Base-by-base conservation (phyloP, 768 basidiomycete genomes). In the Suillus spraguei region DNA sequence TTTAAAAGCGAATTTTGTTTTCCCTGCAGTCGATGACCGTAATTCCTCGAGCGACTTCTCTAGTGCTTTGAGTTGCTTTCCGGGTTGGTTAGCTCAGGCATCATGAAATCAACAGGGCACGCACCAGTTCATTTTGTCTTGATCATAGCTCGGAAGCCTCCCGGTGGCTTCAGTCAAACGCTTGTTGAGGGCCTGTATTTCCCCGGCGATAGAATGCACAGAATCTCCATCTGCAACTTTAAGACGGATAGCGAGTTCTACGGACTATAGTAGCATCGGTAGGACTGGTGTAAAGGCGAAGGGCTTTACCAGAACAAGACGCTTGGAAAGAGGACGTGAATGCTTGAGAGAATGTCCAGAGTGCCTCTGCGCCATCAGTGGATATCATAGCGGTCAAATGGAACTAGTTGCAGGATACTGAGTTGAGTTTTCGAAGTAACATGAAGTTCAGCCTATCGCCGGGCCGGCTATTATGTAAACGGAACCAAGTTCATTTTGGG, bases 1-100 rank as follows among this genome's bases (percentile, higher is more conserved):
- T 66, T 87, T 92, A 80, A 95, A 89, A 2, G 82, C 71, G 68
- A 95, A 96, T 64, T 85, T 91, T 1, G 86, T 69, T 69, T 86
- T 87, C 2, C 83, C 79, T 11, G 74, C 69, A 3, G 79, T 74
- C 7, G 79, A 71, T 4, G 77, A 71, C 22, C 87, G 81, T 8
- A 89, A 72, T 1, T 78, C 76, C 62, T 89, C 83, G 3, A 92
- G 65, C 11, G 77, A 71, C 60, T 77, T 78, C 72, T 92, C 91
- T 11, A 93, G 72, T 5, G 73, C 73, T 70, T 85, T 87, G 62
- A 94, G 72, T 84, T 88, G 88, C 92, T 95, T 39, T 59, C 61
- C 41, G 36, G 44, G 60, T 74, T 61, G 71, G 41, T 55, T 41
- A 41, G 60, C 42, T 61, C 38, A 47, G 42, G 56, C 28, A 60